Base-by-base conservation (phyloP, 371 early-diverging fungal genomes). In the Rhizopus stolonifer region DNA sequence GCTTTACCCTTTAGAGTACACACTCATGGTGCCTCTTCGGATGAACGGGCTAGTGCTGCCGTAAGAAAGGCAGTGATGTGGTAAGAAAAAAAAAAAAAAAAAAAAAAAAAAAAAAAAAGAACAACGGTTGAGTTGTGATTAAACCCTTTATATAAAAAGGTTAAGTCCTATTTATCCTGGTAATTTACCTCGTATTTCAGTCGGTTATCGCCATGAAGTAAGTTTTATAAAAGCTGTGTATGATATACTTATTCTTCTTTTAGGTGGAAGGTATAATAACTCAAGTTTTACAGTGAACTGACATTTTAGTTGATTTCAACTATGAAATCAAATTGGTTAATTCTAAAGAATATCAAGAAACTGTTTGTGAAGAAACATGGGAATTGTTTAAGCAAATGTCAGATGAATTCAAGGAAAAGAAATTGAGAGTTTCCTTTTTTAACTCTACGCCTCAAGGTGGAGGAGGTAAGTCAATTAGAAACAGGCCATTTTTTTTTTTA, bases 361-460 rank as follows among this genome's bases (percentile, higher is more conserved):
- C 82, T 21, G 83, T 84, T 2, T 66, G 74, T 48, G 56, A 73
- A 42, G 74, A 81, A 25, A 84, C 83, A 9, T 90, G 83, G 87
- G 67, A 75, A 43, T 72, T 79, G 6, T 66, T 86, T 34, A 58
- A 65, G 10, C 64, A 71, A 52, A 70, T 88, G 53, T 73, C 72
- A 11, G 46, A 68, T 9, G 61, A 72, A 49, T 74, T 79, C 60
- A 77, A 70, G 39, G 61, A 71, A 11, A 80, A 74, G 46, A 72
- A 81, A 14, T 59, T 88, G 17, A 69, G 67, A 44, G 75, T 90
- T n/a, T 64, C 82, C 10, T 93, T 81, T 61, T 89, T 93, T 67
- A 90, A 86, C 63, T 88, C 92, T 3, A 94, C 94, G 1, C 87
- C 91, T 36, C 91, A 90, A 67, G 94, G 94, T 31, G 94, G 94